These are phyloP conservation scores for Aurifilum marmelostoma DNA, from an alignment of 2,329 filamentous ascomycete genomes.

Conservation along the genomic window DNA sequence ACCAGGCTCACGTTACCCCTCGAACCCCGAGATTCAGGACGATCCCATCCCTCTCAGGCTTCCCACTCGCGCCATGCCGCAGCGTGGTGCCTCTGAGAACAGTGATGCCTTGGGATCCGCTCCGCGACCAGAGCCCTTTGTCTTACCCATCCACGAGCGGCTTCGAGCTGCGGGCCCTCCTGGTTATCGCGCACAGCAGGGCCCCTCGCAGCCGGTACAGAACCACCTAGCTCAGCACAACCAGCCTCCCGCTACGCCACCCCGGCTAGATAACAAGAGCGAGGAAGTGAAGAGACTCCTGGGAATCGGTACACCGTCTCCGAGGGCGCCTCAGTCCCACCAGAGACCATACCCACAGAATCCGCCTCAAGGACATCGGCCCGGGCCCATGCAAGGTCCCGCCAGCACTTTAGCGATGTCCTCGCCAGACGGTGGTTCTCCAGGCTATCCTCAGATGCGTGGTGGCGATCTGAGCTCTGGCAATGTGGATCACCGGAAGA, in stretches of 20 bases:
- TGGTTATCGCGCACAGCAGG: slow-evolving; percentile 10
- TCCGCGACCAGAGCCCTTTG: slow-evolving; percentile 12
- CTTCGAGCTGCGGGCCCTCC: slow-evolving; percentile 5
- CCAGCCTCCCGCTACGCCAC: slow-evolving; percentile 19
- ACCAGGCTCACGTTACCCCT: slow-evolving; percentile 37
- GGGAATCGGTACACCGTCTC: slow-evolving; percentile 15
- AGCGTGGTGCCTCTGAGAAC: slow-evolving; percentile 33
- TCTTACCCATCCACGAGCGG: slow-evolving; percentile 19
- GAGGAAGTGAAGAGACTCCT: slow-evolving; percentile 27
- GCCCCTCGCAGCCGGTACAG: slow-evolving; percentile 1
- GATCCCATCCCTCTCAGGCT: slow-evolving; percentile 29
- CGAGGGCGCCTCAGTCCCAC: slow-evolving; percentile 5
- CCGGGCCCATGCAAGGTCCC: neutral
- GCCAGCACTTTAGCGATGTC: neutral
- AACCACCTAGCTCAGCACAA: neutral
- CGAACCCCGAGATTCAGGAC: slow-evolving; percentile 31
- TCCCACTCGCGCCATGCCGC: slow-evolving; percentile 34
- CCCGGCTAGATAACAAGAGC: slow-evolving; percentile 21
- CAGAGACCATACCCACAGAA: neutral
- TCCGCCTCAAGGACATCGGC: neutral
- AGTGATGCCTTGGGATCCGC: slow-evolving; percentile 13
- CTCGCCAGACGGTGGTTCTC: slow-evolving; percentile 5
- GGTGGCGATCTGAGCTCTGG: slow-evolving; percentile 12
- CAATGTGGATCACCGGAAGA: slow-evolving; percentile 21
- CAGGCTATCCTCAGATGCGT: slow-evolving; percentile 19